Evolutionary conservation across 371 early-diverging fungal species (phyloP), one percentile per base, ranked within the genome.

Genomic region (Parasitella parasitica): DNA sequence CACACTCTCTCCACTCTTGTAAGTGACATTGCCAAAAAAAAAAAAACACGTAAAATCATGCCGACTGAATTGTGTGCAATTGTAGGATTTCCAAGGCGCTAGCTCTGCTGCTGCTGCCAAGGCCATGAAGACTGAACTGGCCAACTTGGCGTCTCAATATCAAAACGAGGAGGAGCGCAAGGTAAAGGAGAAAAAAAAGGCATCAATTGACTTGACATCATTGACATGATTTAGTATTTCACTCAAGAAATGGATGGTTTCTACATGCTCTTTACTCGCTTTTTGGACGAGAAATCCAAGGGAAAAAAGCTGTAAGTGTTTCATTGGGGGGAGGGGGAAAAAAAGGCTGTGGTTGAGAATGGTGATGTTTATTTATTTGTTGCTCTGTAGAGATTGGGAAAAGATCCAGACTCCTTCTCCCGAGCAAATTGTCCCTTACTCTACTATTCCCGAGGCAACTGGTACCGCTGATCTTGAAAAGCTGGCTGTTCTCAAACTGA

Each of bases 401-500:
- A 91, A 94, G 77, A 92, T 97, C 67, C 90, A 93, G 55, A 91
- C 94, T 13, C 98, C 97, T 56, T 89, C 89, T 50, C 83, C 87
- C 34, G 96, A 96, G 48, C 89, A 90, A 70, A 86, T 98, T 63
- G 86, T 93, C 27, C 83, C 84, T 20, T 97, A 96, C 76, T 81
- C 79, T 58, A 79, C 73, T 35, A 81, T 97, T 34, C 74, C 84
- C 49, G 73, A 80, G 60, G 72, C 72, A 43, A 66, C 82, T 22
- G 67, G 74, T 16, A 75, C 82, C 12, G 67, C 76, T 52, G 86
- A 89, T 51, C 85, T 99, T 18, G 80, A 80, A 64, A 99, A 99
- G 76, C 86, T 99, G 11, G 99, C 98, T 49, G 98, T 99, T 6
- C 83, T 99, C 50, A 99, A 99, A 84, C 86, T 99, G 53, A 99